Conservation (phyloP, 805 yeast species). For the Jamesozyma piceae region DNA sequence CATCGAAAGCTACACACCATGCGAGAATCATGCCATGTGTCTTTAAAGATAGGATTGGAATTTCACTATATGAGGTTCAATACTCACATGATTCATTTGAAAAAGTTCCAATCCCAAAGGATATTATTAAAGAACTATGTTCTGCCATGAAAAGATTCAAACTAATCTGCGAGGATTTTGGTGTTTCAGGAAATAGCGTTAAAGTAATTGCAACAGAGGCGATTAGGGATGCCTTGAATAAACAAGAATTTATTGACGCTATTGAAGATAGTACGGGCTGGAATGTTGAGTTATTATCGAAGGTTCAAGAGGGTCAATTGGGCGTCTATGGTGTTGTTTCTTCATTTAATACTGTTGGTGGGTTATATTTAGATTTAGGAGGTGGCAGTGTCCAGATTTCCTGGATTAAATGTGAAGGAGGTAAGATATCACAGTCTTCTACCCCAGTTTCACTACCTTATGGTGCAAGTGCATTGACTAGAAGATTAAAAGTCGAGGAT, state of each 20-base stretch:
- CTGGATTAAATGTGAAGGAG: constrained; percentile 54
- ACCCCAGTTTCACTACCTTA: constrained; percentile 59
- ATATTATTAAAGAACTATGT: constrained; percentile 49
- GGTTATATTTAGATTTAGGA: constrained; percentile 64
- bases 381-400: constrained; percentile 63
- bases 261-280: constrained; percentile 54
- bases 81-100: constrained; percentile 31
- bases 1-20: constrained; percentile 58
- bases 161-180: constrained; percentile 63
- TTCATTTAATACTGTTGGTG: constrained; percentile 55
- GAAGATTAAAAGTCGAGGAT: constrained; percentile 44
- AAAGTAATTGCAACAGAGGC: constrained; percentile 69
- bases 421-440: constrained; percentile 45
- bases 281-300: constrained; percentile 51
- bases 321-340: constrained; percentile 72
- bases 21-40: constrained; percentile 73
- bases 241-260: constrained; percentile 47
- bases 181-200: constrained; percentile 52
- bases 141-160: constrained; percentile 59
- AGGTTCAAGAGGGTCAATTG: constrained; percentile 55
- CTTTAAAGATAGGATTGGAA: constrained; percentile 63
- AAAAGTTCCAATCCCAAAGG: constrained; percentile 44
- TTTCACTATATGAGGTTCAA: constrained; percentile 59
- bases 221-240: constrained; percentile 58
- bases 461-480: constrained; percentile 62